These are phyloP conservation scores for Rhodotorula paludigena DNA, from an alignment of 768 basidiomycete genomes.

Conservation along the genomic window DNA sequence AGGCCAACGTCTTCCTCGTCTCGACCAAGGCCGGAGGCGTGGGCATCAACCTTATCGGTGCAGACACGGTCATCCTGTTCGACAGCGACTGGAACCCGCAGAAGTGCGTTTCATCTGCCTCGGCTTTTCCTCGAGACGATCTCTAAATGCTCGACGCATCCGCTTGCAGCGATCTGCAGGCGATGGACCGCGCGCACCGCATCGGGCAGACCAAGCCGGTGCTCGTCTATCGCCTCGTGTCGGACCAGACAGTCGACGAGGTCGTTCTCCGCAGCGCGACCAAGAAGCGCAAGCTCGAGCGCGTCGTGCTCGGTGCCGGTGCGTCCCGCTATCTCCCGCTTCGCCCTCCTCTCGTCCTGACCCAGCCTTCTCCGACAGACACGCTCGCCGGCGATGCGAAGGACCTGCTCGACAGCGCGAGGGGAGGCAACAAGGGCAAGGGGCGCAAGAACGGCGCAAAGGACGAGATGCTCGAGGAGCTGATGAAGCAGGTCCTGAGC, in stretches of 20 bases:
- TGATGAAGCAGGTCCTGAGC: constrained; percentile 73
- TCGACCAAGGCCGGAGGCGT: constrained; percentile 75
- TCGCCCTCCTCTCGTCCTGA: not conserved
- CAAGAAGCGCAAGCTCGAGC: constrained; percentile 71
- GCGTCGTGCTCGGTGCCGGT: constrained; percentile 89
- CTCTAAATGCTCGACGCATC: constrained; percentile 30
- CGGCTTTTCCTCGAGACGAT: not conserved
- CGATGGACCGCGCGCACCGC: constrained; percentile 81
- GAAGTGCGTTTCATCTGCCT: not conserved
- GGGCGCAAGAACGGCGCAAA: constrained; percentile 10
- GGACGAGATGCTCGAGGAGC: constrained; percentile 19
- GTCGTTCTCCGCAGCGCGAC: constrained; percentile 67
- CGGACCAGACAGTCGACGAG: constrained; percentile 82
- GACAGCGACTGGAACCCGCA: constrained; percentile 71
- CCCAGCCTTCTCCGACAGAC: constrained; percentile 54
- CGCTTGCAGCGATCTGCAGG: constrained; percentile 86
- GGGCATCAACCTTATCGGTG: constrained; percentile 73
- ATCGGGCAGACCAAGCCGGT: constrained; percentile 92
- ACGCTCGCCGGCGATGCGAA: constrained; percentile 31
- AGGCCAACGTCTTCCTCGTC: constrained; percentile 60
- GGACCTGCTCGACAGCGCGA: constrained; percentile 19
- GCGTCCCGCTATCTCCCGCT: constrained; percentile 35
- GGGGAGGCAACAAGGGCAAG: constrained; percentile 27
- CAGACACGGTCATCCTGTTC: constrained; percentile 89
- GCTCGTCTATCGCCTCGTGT: constrained; percentile 79